phyloP scores from a whole-genome alignment of 306 rosid genomes.

The Cucumis sativus region Cucumber_9930_V3 NC_026660.2:27501001-27501500 shows the following conservation, averaged over 20 bases:
- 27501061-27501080: background rate
- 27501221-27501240: constrained; percentile 62
- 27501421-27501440: too few relatives aligned
- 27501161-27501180: background rate
- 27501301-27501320: constrained; percentile 84
- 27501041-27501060: background rate
- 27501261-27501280: constrained; percentile 50
- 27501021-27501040: background rate
- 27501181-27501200: constrained; percentile 69
- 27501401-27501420: constrained; percentile 23
- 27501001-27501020: background rate
- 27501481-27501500: too few relatives aligned
- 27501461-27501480: too few relatives aligned
- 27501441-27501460: too few relatives aligned
- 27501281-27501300: constrained; percentile 84
- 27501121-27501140: background rate
- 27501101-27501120: background rate
- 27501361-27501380: constrained; percentile 48
- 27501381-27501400: constrained; percentile 41
- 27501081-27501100: background rate
- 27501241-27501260: constrained; percentile 60
- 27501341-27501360: constrained; percentile 55
- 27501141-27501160: background rate
- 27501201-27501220: constrained; percentile 74
- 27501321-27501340: constrained; percentile 65